Base-by-base conservation (phyloP, 2,329 filamentous ascomycete species). In the Cadophora sp. region DNA sequence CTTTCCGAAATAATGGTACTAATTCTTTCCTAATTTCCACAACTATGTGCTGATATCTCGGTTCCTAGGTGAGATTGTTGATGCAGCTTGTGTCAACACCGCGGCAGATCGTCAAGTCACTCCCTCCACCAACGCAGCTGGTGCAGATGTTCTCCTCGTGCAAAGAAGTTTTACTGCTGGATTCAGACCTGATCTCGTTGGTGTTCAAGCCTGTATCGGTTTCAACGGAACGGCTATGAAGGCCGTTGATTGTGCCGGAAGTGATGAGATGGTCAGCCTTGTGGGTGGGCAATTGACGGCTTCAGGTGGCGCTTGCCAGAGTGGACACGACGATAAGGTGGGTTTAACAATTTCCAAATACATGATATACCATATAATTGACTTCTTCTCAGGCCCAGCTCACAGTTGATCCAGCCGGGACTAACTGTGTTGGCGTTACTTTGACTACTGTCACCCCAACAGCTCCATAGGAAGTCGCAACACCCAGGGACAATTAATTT, bases 1-100 rank as follows among this genome's bases (percentile, higher is more conserved):
- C 80, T 16, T 81, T 82, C 72, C 77, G 80, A 66, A 82, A 82
- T 71, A 81, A 81, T 64, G 80, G 79, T 79, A 69, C 14, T 3
- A 19, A 34, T n/a, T 16, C 12, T 31, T 24, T n/a, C 8, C 27
- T 22, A 43, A 61, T 27, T 16, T 1, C 11, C 7, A 22, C n/a
- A 22, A 22, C 43, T 16, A 22, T 22, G 11, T 48, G n/a, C 43
- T 48, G 12, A 61, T 26, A 46, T 8, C 3, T 46, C 5, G 14
- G 1, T 12, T 31, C 40, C 0, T 37, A 81, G 80, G 80, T 66
- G 78, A 81, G 68, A 81, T 82, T 24, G 81, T 82, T 56, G 78
- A 82, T 62, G 79, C 80, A 31, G 80, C 80, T 34, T 81, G 80
- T 62, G 79, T 72, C 4, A 68, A 79, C 69, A 73, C 73, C 2